These are phyloP conservation scores for Jatropha multifida DNA, from an alignment of 441 rosid genomes.

Conservation along the genomic window DNA sequence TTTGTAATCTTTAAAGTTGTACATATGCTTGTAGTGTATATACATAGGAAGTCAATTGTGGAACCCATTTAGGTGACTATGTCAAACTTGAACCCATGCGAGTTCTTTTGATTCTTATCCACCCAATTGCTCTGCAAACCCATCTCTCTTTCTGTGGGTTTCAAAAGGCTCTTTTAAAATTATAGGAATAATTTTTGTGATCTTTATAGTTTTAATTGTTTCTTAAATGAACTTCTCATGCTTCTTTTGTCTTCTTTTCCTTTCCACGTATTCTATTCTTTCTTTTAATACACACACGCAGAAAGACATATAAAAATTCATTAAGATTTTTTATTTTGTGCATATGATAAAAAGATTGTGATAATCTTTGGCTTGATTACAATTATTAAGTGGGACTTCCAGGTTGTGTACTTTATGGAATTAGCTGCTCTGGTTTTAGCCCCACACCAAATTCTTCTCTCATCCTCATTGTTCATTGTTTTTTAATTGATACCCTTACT, in stretches of 20 bases:
- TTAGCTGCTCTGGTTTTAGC: background rate
- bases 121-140: background rate
- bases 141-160: background rate
- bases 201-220: background rate
- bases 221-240: background rate
- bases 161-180: background rate
- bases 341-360: background rate
- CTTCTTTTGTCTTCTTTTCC: background rate
- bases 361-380: slow-evolving; percentile 1
- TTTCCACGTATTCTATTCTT: slow-evolving; percentile 5
- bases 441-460: background rate
- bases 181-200: background rate
- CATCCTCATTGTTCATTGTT: background rate
- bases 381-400: slow-evolving; percentile 7
- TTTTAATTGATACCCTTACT: background rate
- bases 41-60: slow-evolving; percentile 6
- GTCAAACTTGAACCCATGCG: background rate
- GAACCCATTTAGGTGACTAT: background rate
- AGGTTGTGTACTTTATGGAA: slow-evolving; percentile 13
- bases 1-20: no score
- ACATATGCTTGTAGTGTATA: no score
- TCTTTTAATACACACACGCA: background rate
- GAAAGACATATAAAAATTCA: background rate
- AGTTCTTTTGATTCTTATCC: slow-evolving; percentile 1
- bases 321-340: background rate